Evolutionary conservation across 1,284 basidiomycete species (phyloP).

Genomic region (Volvariella volvacea): DNA sequence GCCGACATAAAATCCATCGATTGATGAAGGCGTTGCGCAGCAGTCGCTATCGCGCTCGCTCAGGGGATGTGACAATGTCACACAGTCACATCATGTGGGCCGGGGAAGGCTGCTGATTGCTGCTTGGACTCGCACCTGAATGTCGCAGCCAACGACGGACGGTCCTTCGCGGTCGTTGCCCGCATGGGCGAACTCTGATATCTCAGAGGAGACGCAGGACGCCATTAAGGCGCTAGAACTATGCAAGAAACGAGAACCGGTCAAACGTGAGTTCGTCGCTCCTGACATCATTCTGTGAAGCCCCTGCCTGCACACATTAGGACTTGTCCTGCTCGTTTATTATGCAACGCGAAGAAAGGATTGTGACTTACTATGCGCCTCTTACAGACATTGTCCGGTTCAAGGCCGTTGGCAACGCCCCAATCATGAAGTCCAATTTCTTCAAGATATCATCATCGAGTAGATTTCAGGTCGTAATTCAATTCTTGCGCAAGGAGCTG

Average conservation of each 20-base stretch:
- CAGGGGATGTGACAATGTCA: background rate
- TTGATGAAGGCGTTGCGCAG: background rate
- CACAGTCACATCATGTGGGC: conserved; percentile 1
- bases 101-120: too few relatives aligned
- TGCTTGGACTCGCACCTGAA: too few relatives aligned
- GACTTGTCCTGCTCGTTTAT: too few relatives aligned
- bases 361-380: too few relatives aligned
- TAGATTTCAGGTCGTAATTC: conserved; percentile 92
- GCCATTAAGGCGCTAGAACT: background rate
- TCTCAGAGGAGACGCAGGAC: background rate
- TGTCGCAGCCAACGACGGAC: background rate
- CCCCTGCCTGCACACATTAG: too few relatives aligned
- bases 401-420: conserved; percentile 97
- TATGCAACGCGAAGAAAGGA: too few relatives aligned
- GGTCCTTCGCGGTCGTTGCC: background rate
- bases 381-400: conserved; percentile 88
- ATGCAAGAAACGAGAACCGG: background rate
- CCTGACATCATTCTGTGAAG: too few relatives aligned
- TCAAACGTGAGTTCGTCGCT: background rate
- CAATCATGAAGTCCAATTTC: conserved; percentile 98
- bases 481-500: conserved; percentile 87
- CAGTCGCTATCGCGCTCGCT: too few relatives aligned
- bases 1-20: too few relatives aligned
- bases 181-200: background rate
- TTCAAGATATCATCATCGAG: conserved; percentile 97